Conservation (phyloP, 768 basidiomycete species). For the Russula foetens region DNA sequence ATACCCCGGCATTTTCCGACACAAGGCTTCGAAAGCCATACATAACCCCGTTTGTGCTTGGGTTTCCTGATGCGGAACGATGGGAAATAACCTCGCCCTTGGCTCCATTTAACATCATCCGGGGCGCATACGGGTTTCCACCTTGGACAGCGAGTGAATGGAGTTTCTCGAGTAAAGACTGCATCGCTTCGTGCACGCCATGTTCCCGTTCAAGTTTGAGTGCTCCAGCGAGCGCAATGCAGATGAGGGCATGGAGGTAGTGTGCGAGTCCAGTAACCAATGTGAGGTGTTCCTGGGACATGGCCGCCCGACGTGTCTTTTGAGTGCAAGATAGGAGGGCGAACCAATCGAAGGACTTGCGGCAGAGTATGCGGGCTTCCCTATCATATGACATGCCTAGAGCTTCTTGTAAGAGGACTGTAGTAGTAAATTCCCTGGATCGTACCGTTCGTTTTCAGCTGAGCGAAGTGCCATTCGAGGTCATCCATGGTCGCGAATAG, state of each 20-base stretch:
- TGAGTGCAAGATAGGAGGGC: slow-evolving; percentile 93
- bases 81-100: slow-evolving; percentile 48
- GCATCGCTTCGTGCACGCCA: slow-evolving; percentile 72
- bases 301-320: slow-evolving; percentile 86
- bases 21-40: slow-evolving; percentile 94
- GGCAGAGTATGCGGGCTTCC: slow-evolving; percentile 96
- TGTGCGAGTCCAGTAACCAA: slow-evolving; percentile 98
- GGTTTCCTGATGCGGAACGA: slow-evolving; percentile 39
- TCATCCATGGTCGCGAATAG: slow-evolving; percentile 97
- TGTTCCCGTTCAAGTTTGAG: slow-evolving; percentile 93
- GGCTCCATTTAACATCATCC: slow-evolving; percentile 67
- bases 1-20: slow-evolving; percentile 85
- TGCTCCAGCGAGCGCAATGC: slow-evolving; percentile 92
- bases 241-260: slow-evolving; percentile 97
- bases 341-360: slow-evolving; percentile 97
- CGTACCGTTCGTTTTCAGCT: slow-evolving; percentile 78
- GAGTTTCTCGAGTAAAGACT: slow-evolving; percentile 85
- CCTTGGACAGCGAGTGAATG: slow-evolving; percentile 84
- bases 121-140: slow-evolving; percentile 67
- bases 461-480: slow-evolving; percentile 80
- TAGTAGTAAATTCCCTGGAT: slow-evolving; percentile 8
- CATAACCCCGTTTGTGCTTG: slow-evolving; percentile 78
- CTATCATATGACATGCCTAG: slow-evolving; percentile 96
- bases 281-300: slow-evolving; percentile 96
- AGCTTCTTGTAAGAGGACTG: not conserved